A percentile compares a stretch with the other conserved stretches of the same genome.
Evolutionary conservation across 306 rosid species (phyloP).

Genomic region (Sindora glabra): DNA sequence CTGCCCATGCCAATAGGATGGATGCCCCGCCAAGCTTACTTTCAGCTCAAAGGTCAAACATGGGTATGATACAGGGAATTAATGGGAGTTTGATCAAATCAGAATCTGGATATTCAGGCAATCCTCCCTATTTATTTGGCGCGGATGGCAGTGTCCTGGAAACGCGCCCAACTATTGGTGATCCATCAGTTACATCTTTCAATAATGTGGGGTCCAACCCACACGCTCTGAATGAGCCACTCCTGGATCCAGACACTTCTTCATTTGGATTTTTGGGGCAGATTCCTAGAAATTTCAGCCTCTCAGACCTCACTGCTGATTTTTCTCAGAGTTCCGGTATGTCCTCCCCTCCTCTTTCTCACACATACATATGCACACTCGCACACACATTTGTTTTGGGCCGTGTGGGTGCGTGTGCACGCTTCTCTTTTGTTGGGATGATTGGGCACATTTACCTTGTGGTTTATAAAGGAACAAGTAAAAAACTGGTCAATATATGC

Average conservation of each 20-base stretch:
- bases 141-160: constrained; percentile 53
- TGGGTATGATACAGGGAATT: constrained; percentile 62
- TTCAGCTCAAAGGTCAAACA: constrained; percentile 50
- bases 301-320: constrained; percentile 73
- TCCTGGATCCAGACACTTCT: constrained; percentile 48
- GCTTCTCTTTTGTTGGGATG: background rate
- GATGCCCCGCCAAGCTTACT: constrained; percentile 50
- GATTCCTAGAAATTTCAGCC: constrained; percentile 78
- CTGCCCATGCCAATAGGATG: constrained; percentile 48
- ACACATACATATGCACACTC: background rate
- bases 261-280: constrained; percentile 67
- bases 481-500: background rate
- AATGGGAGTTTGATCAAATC: constrained; percentile 71
- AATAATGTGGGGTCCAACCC: constrained; percentile 47
- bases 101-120: constrained; percentile 65
- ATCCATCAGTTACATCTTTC: constrained; percentile 55
- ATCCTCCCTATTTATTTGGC: constrained; percentile 55
- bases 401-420: background rate
- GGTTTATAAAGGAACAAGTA: background rate
- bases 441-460: background rate
- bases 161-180: constrained; percentile 51
- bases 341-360: constrained; percentile 8
- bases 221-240: constrained; percentile 45
- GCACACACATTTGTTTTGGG: background rate
- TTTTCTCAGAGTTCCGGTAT: constrained; percentile 81